Conservation (phyloP, 2,329 filamentous ascomycete genomes). For the Phaeosphaeria sp. region DNA sequence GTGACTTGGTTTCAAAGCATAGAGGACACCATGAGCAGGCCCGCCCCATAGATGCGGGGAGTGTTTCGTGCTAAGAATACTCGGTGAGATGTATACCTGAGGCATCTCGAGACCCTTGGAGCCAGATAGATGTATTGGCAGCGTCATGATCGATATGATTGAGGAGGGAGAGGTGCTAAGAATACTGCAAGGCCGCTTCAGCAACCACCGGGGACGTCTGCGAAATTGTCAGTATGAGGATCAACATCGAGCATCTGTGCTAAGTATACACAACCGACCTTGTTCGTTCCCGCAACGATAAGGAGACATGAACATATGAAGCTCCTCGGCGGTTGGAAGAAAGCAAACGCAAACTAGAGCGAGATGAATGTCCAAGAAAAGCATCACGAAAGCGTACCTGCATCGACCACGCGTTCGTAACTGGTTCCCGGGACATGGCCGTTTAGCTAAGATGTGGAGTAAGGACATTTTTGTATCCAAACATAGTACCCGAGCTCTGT, state of each 20-base stretch:
- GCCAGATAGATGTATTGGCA: not conserved
- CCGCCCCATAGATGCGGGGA: not conserved
- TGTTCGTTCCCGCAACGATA: not conserved
- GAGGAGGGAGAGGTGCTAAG: not conserved
- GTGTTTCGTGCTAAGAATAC: slow-evolving; percentile 16
- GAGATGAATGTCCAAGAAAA: not conserved
- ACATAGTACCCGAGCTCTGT: slow-evolving; percentile 20
- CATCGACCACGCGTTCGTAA: slow-evolving; percentile 4
- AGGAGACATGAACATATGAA: not conserved
- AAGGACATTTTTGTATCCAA: slow-evolving; percentile 11
- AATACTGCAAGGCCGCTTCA: not conserved
- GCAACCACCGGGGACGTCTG: not conserved
- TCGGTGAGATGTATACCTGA: slow-evolving; percentile 19
- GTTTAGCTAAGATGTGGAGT: slow-evolving; percentile 2
- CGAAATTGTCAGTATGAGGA: not conserved
- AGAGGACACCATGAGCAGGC: not conserved
- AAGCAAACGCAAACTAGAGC: not conserved
- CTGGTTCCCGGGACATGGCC: not conserved
- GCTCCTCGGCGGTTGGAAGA: slow-evolving; percentile 1
- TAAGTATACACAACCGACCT: not conserved
- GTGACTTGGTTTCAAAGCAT: not conserved
- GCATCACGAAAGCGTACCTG: not conserved
- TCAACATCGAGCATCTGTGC: not conserved
- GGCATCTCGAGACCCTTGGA: not conserved
- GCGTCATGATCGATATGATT: not conserved